Base-by-base conservation (phyloP, 2,329 filamentous ascomycete genomes). In the Nemania serpens region DNA sequence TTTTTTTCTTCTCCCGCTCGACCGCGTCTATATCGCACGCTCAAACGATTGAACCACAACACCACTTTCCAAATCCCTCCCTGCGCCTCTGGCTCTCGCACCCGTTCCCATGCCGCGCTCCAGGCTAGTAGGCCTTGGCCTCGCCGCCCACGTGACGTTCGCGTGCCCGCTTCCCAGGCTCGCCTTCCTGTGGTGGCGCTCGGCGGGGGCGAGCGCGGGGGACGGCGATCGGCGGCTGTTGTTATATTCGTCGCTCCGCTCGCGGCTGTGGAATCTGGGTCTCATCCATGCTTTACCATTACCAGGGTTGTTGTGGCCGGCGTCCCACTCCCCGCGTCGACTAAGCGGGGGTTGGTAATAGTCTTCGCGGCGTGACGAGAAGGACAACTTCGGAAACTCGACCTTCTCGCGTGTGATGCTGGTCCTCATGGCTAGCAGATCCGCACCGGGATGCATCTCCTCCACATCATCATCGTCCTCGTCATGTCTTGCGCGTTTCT, bases 131-230 rank as follows among this genome's bases (percentile, higher is more conserved):
- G n/a, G n/a, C n/a, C n/a, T n/a, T n/a, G 55, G 55, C 33, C 58
- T 20, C 6, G 61, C 41, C 41, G 54, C 61, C 61, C 59, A 61
- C 1, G 61, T 62, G 42, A 71, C 59, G 6, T 63, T 71, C 39
- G 77, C 75, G 39, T 75, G 74, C 11, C 60, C 49, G 36, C 62
- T 63, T 5, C 59, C 59, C 22, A 58, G 20, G 20, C 62, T 59
- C 22, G 45, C 20, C 47, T 34, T 52, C 36, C 57, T 54, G 1
- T 41, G 7, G 25, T 29, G 48, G 0, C 56, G 36, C 11, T 39
- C 36, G 36, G 36, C 15, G 11, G 36, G 5, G 36, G 36, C 11
- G 11, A 39, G 55, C 9, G 39, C 56, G n/a, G 22, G 54, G 15
- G 29, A 15, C 11, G 34, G 43, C 18, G 47, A 55, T 3, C 41